Conservation (phyloP, 1,284 basidiomycete species). For the Agroathelia rolfsii region DNA sequence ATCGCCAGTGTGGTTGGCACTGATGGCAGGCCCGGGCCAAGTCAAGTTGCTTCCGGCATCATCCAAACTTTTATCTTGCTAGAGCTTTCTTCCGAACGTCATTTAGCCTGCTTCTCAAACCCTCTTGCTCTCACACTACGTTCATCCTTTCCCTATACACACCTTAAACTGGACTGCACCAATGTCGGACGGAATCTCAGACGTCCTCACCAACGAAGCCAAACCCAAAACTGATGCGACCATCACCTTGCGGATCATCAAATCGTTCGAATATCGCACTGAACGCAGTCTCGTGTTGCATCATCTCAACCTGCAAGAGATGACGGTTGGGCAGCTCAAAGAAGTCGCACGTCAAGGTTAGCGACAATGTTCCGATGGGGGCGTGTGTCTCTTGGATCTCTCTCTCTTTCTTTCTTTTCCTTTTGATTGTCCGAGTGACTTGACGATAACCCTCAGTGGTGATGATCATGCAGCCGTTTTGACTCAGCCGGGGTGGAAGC, state of each 20-base stretch:
- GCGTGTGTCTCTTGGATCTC: constrained; percentile 2
- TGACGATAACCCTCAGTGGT: constrained; percentile 8
- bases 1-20: too few relatives aligned
- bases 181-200: constrained; percentile 36
- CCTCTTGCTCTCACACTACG: too few relatives aligned
- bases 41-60: too few relatives aligned
- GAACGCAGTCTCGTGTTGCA: constrained; percentile 83
- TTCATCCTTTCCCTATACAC: too few relatives aligned
- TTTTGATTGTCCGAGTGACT: constrained; percentile 5
- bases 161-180: too few relatives aligned
- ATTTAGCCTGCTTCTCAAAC: too few relatives aligned
- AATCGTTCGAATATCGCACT: constrained; percentile 89
- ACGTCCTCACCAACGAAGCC: constrained; percentile 54
- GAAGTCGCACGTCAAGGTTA: constrained; percentile 56
- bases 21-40: too few relatives aligned
- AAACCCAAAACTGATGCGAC: constrained; percentile 67
- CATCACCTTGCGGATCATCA: constrained; percentile 89
- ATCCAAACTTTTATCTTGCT: too few relatives aligned
- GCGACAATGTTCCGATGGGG: constrained; percentile 9
- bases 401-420: constrained; percentile 8
- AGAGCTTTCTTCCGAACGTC: too few relatives aligned
- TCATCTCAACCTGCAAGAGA: constrained; percentile 69
- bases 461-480: constrained; percentile 44
- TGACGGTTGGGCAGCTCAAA: constrained; percentile 74
- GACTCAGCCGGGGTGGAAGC: constrained; percentile 75